phyloP scores from a whole-genome alignment of 805 yeast genomes.

The Naumovozyma dairenensis region DNA sequence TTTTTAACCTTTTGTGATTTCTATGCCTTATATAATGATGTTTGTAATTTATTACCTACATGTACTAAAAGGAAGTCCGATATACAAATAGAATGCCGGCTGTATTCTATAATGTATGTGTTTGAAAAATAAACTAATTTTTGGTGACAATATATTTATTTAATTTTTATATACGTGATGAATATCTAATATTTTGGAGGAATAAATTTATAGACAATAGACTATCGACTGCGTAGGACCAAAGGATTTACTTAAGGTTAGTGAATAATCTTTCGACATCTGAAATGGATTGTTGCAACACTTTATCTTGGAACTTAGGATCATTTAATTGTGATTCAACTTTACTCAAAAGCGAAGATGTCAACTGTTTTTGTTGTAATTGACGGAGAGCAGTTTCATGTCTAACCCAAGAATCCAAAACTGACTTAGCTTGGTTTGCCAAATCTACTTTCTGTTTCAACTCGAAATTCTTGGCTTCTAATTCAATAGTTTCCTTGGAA shows the following conservation, averaged over 20 bases:
- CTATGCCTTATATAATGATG: too few species aligned
- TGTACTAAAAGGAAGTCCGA: too few species aligned
- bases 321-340: constrained; percentile 75
- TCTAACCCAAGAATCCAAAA: constrained; percentile 98
- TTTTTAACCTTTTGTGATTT: too few species aligned
- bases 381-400: constrained; percentile 94
- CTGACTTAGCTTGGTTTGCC: constrained; percentile 85
- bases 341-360: constrained; percentile 76
- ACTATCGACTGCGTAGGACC: too few species aligned
- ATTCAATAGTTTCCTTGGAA: constrained; percentile 92
- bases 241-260: constrained; percentile 19
- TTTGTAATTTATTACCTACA: too few species aligned
- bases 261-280: constrained; percentile 84
- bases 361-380: constrained; percentile 86
- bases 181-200: too few species aligned
- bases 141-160: too few species aligned
- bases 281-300: constrained; percentile 81
- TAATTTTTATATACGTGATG: too few species aligned
- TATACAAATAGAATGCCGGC: too few species aligned
- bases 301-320: constrained; percentile 88
- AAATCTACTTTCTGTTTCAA: constrained; percentile 83
- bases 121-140: too few species aligned
- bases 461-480: constrained; percentile 91
- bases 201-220: too few species aligned
- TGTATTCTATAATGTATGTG: too few species aligned